These are phyloP conservation scores for Nowakowskiella sp. DNA, from an alignment of 192 early-diverging fungal genomes.

Conservation along the genomic window DNA sequence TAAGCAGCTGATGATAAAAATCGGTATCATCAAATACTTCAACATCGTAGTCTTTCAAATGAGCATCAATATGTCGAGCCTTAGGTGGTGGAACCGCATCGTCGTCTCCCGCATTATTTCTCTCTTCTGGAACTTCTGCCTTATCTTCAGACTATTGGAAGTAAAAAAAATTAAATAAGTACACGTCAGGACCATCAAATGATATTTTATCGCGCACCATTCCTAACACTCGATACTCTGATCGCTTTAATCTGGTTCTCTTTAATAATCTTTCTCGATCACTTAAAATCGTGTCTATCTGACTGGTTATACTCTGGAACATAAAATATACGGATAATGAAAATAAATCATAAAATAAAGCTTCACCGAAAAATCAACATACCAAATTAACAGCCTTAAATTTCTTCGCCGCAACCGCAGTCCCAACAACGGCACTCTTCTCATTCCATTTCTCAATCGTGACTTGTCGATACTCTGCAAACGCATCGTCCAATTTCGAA, in stretches of 20 bases:
- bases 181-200: no score
- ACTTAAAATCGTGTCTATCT: slow-evolving; percentile 61
- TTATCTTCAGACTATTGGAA: not conserved
- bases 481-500: slow-evolving; percentile 52
- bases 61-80: slow-evolving; percentile 45
- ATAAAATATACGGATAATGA: no score
- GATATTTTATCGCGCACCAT: slow-evolving; percentile 30
- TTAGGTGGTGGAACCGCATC: slow-evolving; percentile 15
- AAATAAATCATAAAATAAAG: no score
- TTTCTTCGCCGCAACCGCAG: slow-evolving; percentile 71
- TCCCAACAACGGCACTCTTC: slow-evolving; percentile 66
- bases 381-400: slow-evolving; percentile 93
- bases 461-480: slow-evolving; percentile 70
- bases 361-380: not conserved
- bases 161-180: no score
- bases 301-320: slow-evolving; percentile 50
- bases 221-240: slow-evolving; percentile 57
- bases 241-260: slow-evolving; percentile 75
- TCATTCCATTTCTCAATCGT: slow-evolving; percentile 92
- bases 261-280: slow-evolving; percentile 74
- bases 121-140: slow-evolving; percentile 9
- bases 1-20: slow-evolving; percentile 88
- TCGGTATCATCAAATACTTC: slow-evolving; percentile 96
- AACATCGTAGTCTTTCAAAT: slow-evolving; percentile 63
- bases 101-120: slow-evolving; percentile 27